Evolutionary conservation across 2,329 filamentous ascomycete genomes (phyloP).

Genomic region (Xylariaceae sp.): DNA sequence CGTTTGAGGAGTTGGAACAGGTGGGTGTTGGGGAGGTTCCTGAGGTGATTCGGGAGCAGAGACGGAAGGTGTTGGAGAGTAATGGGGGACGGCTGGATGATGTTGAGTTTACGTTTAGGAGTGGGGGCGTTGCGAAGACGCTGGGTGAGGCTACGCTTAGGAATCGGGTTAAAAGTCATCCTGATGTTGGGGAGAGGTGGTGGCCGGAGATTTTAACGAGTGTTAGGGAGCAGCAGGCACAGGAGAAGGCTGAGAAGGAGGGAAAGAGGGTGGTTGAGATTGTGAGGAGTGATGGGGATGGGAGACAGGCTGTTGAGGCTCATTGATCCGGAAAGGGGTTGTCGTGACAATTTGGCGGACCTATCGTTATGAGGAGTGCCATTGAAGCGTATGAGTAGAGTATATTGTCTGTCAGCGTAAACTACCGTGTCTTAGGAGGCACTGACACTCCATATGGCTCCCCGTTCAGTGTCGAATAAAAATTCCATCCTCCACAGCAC

Average conservation of each 20-base stretch:
- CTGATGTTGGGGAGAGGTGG: constrained; percentile 81
- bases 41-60: constrained; percentile 59
- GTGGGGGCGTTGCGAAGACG: constrained; percentile 62
- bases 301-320: constrained; percentile 33
- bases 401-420: no score
- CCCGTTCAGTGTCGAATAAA: no score
- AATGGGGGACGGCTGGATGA: constrained; percentile 63
- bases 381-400: no score
- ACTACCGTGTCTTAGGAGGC: no score
- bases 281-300: no score
- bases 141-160: constrained; percentile 80
- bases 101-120: constrained; percentile 83
- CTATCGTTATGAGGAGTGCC: no score
- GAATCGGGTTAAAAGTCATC: constrained; percentile 83
- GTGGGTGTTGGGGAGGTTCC: constrained; percentile 60
- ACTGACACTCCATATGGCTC: no score
- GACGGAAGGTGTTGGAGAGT: constrained; percentile 55
- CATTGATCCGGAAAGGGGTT: constrained; percentile 28
- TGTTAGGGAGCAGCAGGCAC: constrained; percentile 58
- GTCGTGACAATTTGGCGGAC: no score
- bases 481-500: no score
- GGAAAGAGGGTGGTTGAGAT: constrained; percentile 7
- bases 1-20: constrained; percentile 71
- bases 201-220: constrained; percentile 62
- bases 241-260: constrained; percentile 33